Evolutionary conservation across 768 basidiomycete species (phyloP).

Genomic region (Hygrocybe coccinea): DNA sequence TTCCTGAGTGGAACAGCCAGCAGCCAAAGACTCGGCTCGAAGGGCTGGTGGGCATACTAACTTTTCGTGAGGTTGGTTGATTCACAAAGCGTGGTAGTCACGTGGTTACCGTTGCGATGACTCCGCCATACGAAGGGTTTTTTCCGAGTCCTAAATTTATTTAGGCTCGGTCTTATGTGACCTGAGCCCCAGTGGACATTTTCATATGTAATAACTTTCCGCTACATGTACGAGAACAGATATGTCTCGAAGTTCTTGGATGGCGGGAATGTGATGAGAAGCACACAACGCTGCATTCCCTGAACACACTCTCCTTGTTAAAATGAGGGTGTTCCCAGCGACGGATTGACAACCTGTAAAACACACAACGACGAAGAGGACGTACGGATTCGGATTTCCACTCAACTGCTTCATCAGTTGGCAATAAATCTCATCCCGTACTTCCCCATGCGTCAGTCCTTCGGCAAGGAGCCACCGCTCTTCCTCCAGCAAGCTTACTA

Average conservation of each 20-base stretch:
- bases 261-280: constrained; percentile 88
- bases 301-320: constrained; percentile 69
- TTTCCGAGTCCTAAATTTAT: no score
- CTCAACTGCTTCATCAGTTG: constrained; percentile 90
- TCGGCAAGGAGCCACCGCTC: constrained; percentile 81
- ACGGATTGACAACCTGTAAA: background rate
- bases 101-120: no score
- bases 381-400: constrained; percentile 73
- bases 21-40: no score
- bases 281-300: constrained; percentile 85
- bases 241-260: constrained; percentile 90
- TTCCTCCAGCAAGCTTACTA: constrained; percentile 62
- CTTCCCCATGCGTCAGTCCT: constrained; percentile 73
- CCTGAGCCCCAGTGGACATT: no score
- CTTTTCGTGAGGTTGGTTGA: no score
- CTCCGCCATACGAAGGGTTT: no score
- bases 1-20: no score
- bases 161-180: no score
- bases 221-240: constrained; percentile 72
- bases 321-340: background rate
- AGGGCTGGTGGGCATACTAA: no score
- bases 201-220: no score
- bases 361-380: constrained; percentile 14
- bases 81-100: no score
- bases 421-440: constrained; percentile 91